Base-by-base conservation (phyloP, 306 rosid species). In the Lathyrus sativus region DNA sequence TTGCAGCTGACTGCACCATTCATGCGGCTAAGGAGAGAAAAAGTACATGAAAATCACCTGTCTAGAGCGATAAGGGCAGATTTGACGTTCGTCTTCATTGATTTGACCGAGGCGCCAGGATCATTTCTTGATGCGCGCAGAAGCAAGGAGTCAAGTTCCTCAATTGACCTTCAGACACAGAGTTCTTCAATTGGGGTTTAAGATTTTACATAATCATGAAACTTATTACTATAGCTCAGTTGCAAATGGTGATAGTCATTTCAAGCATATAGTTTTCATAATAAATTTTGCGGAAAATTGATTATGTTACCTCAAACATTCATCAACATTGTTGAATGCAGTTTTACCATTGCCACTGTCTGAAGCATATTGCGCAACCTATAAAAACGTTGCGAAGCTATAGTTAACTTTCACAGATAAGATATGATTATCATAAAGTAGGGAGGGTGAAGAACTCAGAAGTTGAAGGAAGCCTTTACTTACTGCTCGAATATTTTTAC, bases 281-380 rank as follows among this genome's bases (percentile, higher is more conserved):
- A 41, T 17, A 3, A 54, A 22, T 70, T 9, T 14, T 26, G 44
- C 12, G 1, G 65, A 22, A 39, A 75, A 62, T 44, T 24, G 63
- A 57, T 48, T 33, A 68, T 43, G 49, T 68, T 82, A 91, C 98
- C 97, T 88, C 74, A 93, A 89, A 71, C 97, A 90, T 65, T 85
- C 90, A 76, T 90, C 95, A 9, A 93, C 97, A 63, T 67, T 71
- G 64, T 78, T 68, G 11, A 67, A 77, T 9, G 97, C 95, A 64
- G 78, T 55, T 74, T 85, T 85, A 39, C 93, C 96, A 74, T 85
- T 81, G 65, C 91, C 97, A 65, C 79, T 71, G 48, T 93, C 92
- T 17, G 87, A 86, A 71, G 96, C 99, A 76, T 90, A 88, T 60
- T 85, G 99, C 2, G 92, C 97, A 70, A 93, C 89, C 99, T 90